phyloP scores from a whole-genome alignment of 176 grass and related monocot genomes.

The Tuctoria greenei region DNA sequence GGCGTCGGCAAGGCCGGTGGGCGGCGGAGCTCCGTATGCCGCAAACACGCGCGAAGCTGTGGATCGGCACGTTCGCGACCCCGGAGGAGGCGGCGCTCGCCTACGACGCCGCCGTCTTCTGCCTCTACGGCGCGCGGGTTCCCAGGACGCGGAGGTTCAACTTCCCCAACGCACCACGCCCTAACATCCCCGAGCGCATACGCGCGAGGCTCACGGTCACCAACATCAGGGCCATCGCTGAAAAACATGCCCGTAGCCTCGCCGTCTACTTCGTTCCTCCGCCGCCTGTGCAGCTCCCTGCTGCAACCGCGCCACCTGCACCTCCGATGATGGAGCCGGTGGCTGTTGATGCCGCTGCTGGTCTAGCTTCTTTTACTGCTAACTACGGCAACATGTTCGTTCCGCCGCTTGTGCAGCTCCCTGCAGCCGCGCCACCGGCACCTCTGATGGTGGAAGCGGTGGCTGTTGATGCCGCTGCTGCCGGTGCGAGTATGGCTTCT shows the following conservation, averaged over 20 bases:
- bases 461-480: neutral
- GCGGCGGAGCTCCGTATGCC: conserved; percentile 50
- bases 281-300: too few relatives aligned
- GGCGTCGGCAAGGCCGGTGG: conserved; percentile 28
- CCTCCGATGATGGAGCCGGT: neutral
- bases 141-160: conserved; percentile 1
- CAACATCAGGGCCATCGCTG: conserved; percentile 39
- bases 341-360: neutral
- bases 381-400: neutral
- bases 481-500: neutral
- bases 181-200: neutral
- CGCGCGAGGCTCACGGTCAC: neutral
- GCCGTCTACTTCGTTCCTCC: neutral
- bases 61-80: conserved; percentile 38
- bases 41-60: neutral
- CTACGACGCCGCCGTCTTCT: conserved; percentile 43
- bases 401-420: too few relatives aligned
- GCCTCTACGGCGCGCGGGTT: conserved; percentile 30
- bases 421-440: neutral
- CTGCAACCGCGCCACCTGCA: neutral
- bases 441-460: neutral
- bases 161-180: conserved; percentile 32
- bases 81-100: conserved; percentile 34
- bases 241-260: neutral
- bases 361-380: neutral